Conservation (phyloP, 768 basidiomycete species). For the Ramaria rubella region DNA sequence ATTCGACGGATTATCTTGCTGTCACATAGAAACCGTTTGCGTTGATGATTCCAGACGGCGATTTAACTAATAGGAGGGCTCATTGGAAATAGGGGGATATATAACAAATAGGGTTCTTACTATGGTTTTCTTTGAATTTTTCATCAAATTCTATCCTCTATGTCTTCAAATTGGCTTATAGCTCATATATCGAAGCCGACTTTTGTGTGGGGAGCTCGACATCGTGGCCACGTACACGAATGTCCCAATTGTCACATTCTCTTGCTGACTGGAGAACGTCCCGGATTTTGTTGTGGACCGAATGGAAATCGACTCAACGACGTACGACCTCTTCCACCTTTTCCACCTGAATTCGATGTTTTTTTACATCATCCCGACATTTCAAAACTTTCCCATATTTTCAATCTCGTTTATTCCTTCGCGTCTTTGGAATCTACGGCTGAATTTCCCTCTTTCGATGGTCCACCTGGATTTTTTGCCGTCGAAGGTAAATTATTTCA, state of each 20-base stretch:
- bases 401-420: slow-evolving; percentile 30
- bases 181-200: background rate
- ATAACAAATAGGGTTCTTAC: too few relatives aligned
- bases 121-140: too few relatives aligned
- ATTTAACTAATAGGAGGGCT: too few relatives aligned
- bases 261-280: slow-evolving; percentile 25
- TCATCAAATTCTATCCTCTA: too few relatives aligned
- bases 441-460: slow-evolving; percentile 18
- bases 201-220: background rate
- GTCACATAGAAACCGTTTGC: too few relatives aligned
- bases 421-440: slow-evolving; percentile 25
- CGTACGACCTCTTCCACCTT: slow-evolving; percentile 18
- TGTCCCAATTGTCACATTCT: slow-evolving; percentile 13
- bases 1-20: too few relatives aligned
- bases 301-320: slow-evolving; percentile 17
- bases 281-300: slow-evolving; percentile 30
- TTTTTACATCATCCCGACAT: slow-evolving; percentile 24
- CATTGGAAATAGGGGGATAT: too few relatives aligned
- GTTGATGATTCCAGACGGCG: too few relatives aligned
- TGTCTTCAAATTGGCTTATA: background rate
- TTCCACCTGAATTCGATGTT: slow-evolving; percentile 22
- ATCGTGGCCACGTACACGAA: background rate
- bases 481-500: slow-evolving; percentile 30
- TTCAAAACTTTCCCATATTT: slow-evolving; percentile 20
- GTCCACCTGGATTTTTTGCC: slow-evolving; percentile 17